phyloP scores from a whole-genome alignment of 1,284 basidiomycete species.

The Xerocomus amazonicus region DNA sequence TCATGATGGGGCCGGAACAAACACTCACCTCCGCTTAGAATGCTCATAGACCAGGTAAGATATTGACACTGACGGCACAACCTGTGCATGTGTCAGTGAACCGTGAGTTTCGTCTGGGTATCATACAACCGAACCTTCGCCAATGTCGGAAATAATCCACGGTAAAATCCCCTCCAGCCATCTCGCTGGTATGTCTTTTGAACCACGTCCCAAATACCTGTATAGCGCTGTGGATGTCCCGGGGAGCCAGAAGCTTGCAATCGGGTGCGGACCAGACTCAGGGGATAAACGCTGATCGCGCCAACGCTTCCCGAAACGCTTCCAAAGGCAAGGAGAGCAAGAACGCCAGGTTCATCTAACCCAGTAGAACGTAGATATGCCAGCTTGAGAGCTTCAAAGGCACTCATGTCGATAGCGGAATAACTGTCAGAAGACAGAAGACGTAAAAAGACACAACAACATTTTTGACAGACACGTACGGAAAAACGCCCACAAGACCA shows the following conservation, averaged over 20 bases:
- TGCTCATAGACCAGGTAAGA: slow-evolving; percentile 90
- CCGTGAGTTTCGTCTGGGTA: slow-evolving; percentile 2
- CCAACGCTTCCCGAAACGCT: slow-evolving; percentile 88
- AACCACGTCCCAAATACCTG: slow-evolving; percentile 84
- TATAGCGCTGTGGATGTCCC: slow-evolving; percentile 87
- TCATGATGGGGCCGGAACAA: not conserved
- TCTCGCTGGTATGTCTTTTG: slow-evolving; percentile 80
- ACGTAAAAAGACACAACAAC: slow-evolving; percentile 1
- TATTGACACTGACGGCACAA: slow-evolving; percentile 92
- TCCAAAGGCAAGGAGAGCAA: slow-evolving; percentile 82
- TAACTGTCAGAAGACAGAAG: slow-evolving; percentile 43
- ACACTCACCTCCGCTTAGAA: slow-evolving; percentile 66
- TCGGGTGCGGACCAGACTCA: slow-evolving; percentile 92
- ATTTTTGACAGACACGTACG: slow-evolving; percentile 44
- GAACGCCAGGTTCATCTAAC: slow-evolving; percentile 78
- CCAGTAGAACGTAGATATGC: slow-evolving; percentile 78
- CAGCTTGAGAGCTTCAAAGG: slow-evolving; percentile 87
- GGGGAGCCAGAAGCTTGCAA: slow-evolving; percentile 94
- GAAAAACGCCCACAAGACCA: slow-evolving; percentile 87
- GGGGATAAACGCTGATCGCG: slow-evolving; percentile 88
- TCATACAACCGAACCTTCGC: slow-evolving; percentile 62
- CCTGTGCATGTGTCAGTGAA: slow-evolving; percentile 42
- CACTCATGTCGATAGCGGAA: slow-evolving; percentile 93
- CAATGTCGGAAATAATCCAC: slow-evolving; percentile 85
- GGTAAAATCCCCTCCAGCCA: slow-evolving; percentile 94